Conservation (phyloP, 2,329 filamentous ascomycete species). For the Huntiella decipiens region DNA sequence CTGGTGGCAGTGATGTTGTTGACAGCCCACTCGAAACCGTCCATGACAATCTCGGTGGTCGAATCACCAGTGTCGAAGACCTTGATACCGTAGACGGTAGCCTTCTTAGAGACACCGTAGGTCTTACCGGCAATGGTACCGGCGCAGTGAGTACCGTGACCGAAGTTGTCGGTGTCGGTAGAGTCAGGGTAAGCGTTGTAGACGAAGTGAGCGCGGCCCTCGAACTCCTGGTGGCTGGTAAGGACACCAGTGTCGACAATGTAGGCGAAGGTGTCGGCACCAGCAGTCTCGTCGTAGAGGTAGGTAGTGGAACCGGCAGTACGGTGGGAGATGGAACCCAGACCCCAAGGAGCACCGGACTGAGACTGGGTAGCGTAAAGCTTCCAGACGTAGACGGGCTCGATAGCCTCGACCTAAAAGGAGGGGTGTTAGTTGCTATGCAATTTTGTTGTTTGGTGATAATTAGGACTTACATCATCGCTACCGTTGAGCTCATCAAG, state of each 20-base stretch:
- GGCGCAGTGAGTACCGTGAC: constrained; percentile 97
- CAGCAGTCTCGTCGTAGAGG: constrained; percentile 23
- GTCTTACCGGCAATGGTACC: constrained; percentile 95
- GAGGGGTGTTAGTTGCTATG: background rate
- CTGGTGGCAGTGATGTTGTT: constrained; percentile 24
- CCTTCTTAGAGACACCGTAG: constrained; percentile 99
- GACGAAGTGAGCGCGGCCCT: constrained; percentile 72
- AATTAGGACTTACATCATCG: constrained; percentile 20
- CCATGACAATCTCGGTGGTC: constrained; percentile 15
- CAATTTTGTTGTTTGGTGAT: background rate
- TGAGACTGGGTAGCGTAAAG: constrained; percentile 19
- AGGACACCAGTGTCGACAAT: constrained; percentile 36
- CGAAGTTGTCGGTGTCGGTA: constrained; percentile 82
- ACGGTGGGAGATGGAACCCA: constrained; percentile 26
- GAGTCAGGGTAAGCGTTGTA: constrained; percentile 82
- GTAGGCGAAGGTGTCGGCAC: constrained; percentile 27
- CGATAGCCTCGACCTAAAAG: constrained; percentile 13
- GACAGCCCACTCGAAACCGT: constrained; percentile 24
- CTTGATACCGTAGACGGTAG: constrained; percentile 37
- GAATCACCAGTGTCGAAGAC: constrained; percentile 19
- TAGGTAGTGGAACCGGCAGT: constrained; percentile 20
- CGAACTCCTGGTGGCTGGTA: constrained; percentile 26
- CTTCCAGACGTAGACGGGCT: constrained; percentile 14
- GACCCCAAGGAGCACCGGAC: constrained; percentile 23
- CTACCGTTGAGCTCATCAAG: constrained; percentile 22